Evolutionary conservation across 2,329 filamentous ascomycete genomes (phyloP), one percentile per base, ranked within the genome.

Genomic region (Apiospora rasikravindrae): DNA sequence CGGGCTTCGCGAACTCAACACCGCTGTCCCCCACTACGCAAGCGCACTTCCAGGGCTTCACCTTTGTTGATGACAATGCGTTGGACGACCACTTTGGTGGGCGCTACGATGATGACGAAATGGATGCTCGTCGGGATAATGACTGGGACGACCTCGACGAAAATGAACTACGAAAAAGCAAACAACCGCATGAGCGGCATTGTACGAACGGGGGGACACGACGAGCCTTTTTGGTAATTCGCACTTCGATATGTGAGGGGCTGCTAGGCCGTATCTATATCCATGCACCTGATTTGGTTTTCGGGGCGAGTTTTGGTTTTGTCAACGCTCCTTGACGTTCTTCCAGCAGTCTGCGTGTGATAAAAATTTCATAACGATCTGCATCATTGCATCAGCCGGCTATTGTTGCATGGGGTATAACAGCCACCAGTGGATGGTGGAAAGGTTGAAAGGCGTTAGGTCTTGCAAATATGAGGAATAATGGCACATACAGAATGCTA

Each of bases 31-130:
- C 96, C 0, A 97, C 94, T 2, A 95, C 98, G 84, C 96, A 99
- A 83, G 96, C 96, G 74, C 98, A 98, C 80, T 99, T 99, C 86
- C 94, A 96, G 79, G 96, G 96, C 45, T 99, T 99, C 83, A 99
- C 96, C 0, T 99, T 97, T 81, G 96, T 98, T n/a, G 96, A 98
- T 78, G 96, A 98, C 84, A 98, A 94, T 79, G 94, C 94, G 1
- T 91, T 99, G 71, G 95, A 98, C 70, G 94, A 96, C 74, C 92
- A 96, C 76, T 95, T 94, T 90, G 83, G 84, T 71, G 86, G 80
- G 71, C 78, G 84, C 73, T 82, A 81, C 70, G 86, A 89, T 67
- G 85, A 88, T 69, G 89, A 92, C 74, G 87, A 90, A 33, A 91
- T 91, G 89, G 86, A 89, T 71, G 88, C 91, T 71, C 80, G 77